phyloP scores from a whole-genome alignment of 2,329 filamentous ascomycete genomes.

The Colletotrichum sublineola region DNA sequence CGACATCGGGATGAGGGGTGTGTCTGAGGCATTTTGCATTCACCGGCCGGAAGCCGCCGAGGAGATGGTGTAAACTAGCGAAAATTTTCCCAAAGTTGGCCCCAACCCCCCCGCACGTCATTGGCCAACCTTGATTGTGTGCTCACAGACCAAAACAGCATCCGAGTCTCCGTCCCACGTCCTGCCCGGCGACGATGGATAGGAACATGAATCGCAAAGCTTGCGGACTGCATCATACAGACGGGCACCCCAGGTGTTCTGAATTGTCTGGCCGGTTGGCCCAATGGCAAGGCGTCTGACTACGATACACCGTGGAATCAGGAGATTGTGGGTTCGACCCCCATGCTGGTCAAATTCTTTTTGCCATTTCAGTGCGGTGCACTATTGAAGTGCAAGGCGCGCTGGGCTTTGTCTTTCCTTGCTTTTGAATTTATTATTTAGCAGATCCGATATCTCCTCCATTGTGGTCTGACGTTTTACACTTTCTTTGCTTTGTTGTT shows the following conservation, averaged over 20 bases:
- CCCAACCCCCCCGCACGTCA: not conserved
- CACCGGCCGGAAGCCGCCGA: not conserved
- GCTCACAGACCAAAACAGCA: not conserved
- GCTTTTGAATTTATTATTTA: not conserved
- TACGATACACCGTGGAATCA: conserved; percentile 49
- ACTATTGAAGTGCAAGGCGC: accelerated
- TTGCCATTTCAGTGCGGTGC: not conserved
- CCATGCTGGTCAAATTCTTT: conserved; percentile 40
- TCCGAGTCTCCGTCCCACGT: not conserved
- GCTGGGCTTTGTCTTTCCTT: not conserved
- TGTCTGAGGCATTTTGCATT: conserved; percentile 4
- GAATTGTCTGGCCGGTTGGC: conserved; percentile 46
- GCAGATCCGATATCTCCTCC: not conserved
- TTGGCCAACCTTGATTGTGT: not conserved
- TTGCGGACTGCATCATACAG: not conserved
- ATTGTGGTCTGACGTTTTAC: not conserved
- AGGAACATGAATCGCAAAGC: not conserved
- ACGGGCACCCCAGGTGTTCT: not conserved
- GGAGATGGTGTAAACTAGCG: not conserved
- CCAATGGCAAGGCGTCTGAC: conserved; percentile 60
- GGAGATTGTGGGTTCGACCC: conserved; percentile 43
- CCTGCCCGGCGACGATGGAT: accelerated
- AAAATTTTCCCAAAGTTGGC: not conserved
- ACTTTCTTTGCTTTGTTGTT: no score
- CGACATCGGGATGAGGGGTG: conserved; percentile 13